These are phyloP conservation scores for Curvularia spicifera DNA, from an alignment of 2,329 filamentous ascomycete species.

Conservation along the genomic window DNA sequence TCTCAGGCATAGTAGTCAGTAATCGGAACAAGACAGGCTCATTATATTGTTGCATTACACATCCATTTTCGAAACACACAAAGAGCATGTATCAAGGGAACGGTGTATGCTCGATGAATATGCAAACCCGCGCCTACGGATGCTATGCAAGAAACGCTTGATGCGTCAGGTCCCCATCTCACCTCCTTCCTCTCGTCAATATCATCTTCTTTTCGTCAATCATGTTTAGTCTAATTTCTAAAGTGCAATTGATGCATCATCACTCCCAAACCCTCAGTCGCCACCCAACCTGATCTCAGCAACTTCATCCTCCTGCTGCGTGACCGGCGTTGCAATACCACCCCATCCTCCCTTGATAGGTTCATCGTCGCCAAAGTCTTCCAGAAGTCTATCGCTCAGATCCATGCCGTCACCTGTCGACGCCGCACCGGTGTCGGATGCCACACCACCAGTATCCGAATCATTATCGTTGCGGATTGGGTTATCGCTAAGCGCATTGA, in stretches of 20 bases:
- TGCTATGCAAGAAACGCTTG: slow-evolving; percentile 6
- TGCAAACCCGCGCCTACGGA: slow-evolving; percentile 5
- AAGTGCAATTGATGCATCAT: slow-evolving; percentile 1
- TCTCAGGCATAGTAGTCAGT: not conserved
- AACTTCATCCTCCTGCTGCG: slow-evolving; percentile 14
- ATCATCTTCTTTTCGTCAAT: not conserved
- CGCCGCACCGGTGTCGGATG: slow-evolving; percentile 12
- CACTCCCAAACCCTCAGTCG: slow-evolving; percentile 1
- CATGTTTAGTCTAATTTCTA: slow-evolving; percentile 2
- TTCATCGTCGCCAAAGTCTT: slow-evolving; percentile 16
- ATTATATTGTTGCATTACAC: not conserved
- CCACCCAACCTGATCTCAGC: slow-evolving; percentile 15
- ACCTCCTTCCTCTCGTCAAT: not conserved
- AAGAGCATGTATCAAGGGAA: not conserved
- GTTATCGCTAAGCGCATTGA: slow-evolving; percentile 17
- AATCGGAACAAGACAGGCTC: not conserved
- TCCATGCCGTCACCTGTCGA: slow-evolving; percentile 10
- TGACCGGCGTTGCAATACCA: slow-evolving; percentile 10
- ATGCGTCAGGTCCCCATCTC: not conserved
- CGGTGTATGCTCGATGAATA: slow-evolving; percentile 5
- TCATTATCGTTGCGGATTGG: slow-evolving; percentile 25
- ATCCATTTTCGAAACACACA: not conserved
- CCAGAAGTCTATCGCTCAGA: slow-evolving; percentile 9
- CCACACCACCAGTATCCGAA: slow-evolving; percentile 13
- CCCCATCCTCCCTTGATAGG: slow-evolving; percentile 7